phyloP scores from a whole-genome alignment of 1,139 yeast species.

The Geotrichum macrosporum region DNA sequence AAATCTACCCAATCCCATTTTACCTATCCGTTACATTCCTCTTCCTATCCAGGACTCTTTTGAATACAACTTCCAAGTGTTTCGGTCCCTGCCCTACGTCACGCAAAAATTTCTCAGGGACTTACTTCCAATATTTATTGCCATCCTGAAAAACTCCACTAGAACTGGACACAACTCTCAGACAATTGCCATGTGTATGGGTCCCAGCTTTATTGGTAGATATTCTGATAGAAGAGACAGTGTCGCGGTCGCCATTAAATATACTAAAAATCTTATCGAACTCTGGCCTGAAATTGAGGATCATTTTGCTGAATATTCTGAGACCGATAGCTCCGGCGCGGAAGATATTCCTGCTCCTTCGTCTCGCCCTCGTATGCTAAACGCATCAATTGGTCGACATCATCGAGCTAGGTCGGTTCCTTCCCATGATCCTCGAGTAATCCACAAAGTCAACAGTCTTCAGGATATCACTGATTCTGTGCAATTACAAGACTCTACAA shows the following conservation, averaged over 20 bases:
- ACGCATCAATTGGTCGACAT: not conserved
- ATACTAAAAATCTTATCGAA: constrained; percentile 32
- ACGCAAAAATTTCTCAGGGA: constrained; percentile 28
- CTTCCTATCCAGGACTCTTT: constrained; percentile 34
- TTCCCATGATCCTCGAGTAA: not conserved
- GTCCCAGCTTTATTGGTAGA: constrained; percentile 37
- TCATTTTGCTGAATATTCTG: constrained; percentile 10
- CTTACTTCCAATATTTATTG: constrained; percentile 25
- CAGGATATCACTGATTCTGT: constrained; percentile 8
- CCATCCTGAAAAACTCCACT: constrained; percentile 22
- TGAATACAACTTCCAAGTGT: constrained; percentile 29
- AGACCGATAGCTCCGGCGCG: constrained; percentile 12
- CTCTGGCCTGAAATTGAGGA: constrained; percentile 29
- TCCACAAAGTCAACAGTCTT: constrained; percentile 7
- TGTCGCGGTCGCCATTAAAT: constrained; percentile 29
- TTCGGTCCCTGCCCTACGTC: constrained; percentile 25
- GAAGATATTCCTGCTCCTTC: constrained; percentile 12
- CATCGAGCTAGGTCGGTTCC: not conserved
- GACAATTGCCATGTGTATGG: constrained; percentile 25
- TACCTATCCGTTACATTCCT: constrained; percentile 31
- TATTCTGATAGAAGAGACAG: constrained; percentile 30
- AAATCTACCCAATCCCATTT: constrained; percentile 38
- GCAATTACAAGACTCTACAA: no score
- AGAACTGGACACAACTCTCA: constrained; percentile 23
- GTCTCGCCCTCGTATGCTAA: not conserved